Base-by-base conservation (phyloP, 129 eudicot genomes). In the Logfia minima region DNA sequence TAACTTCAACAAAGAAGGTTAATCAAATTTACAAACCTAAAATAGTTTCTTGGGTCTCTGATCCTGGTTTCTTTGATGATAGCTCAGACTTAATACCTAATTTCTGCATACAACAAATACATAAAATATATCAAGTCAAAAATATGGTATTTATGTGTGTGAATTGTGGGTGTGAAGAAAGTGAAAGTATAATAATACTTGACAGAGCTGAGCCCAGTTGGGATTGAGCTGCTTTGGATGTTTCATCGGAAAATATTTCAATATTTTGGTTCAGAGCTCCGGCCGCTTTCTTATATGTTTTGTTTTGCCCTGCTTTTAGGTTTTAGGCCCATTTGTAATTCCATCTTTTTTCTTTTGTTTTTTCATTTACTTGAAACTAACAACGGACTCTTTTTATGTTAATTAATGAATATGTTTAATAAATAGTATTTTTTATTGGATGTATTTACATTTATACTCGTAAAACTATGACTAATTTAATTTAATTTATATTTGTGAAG, bases 151-250 rank as follows among this genome's bases (percentile, higher is more conserved):
- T 66, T 53, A 53, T 39, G 63, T 21, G 75, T 62, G 53, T 23
- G 77, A 51, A 21, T 45, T 1, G 28, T 23, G 64, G 52, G 68
- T 17, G 56, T 32, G 68, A 53, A 77, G 43, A 31, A 10, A 45
- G 53, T 45, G 17, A 13, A 45, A 45, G 5, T 11, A 39, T 6
- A 11, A 3, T 45, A 13, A 45, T 88, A 88, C 96, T 83, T 90
- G 85, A 21, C 85, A 86, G 75, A 92, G 93, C 83, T 81, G 92
- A 75, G 90, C 92, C 98, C 98, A 92, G 82, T 92, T 92, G 66
- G 98, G 98, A 76, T 92, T 92, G 69, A 90, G 87, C 78, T 81
- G 90, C 81, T 78, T 86, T 75, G 85, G 80, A 68, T 85, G 82
- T 77, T 74, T 80, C 82, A 78, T 76, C 70, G 51, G 61, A 74